Percentiles rank a stretch among this genome's conserved stretches.
Conservation (phyloP, 2,329 filamentous ascomycete species). For the Ascochyta rabiei region DNA sequence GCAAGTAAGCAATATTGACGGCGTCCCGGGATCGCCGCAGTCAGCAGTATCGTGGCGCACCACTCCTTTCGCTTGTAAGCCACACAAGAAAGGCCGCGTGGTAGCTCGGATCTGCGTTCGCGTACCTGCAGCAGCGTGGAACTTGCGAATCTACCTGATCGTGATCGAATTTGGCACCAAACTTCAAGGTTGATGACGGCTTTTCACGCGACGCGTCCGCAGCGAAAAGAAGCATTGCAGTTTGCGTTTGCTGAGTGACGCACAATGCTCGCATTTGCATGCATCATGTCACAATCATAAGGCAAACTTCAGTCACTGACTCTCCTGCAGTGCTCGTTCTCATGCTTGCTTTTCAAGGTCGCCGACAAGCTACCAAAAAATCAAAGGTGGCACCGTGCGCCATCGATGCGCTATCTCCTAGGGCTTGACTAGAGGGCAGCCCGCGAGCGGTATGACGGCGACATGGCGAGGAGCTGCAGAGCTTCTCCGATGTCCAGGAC, state of each 20-base stretch:
- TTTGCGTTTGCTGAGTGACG: background rate
- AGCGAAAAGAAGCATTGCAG: background rate
- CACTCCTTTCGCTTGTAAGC: conserved; percentile 33
- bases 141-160: background rate
- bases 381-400: background rate
- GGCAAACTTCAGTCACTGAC: background rate
- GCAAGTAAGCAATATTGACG: conserved; percentile 13
- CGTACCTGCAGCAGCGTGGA: conserved; percentile 44
- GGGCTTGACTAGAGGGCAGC: background rate
- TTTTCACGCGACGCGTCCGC: background rate
- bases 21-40: conserved; percentile 35
- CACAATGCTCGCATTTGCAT: background rate
- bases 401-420: background rate
- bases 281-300: background rate
- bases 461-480: conserved; percentile 1
- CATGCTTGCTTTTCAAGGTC: conserved; percentile 6
- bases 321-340: conserved; percentile 3
- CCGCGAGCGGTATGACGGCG: conserved; percentile 1
- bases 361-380: conserved; percentile 3
- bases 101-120: conserved; percentile 24
- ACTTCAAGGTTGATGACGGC: conserved; percentile 6
- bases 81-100: conserved; percentile 24
- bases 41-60: conserved; percentile 32
- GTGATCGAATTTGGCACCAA: background rate
- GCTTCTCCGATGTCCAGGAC: conserved; percentile 19